Evolutionary conservation across 768 basidiomycete species (phyloP), one percentile per base, ranked within the genome.

Genomic region (Trametopsis cervina): DNA sequence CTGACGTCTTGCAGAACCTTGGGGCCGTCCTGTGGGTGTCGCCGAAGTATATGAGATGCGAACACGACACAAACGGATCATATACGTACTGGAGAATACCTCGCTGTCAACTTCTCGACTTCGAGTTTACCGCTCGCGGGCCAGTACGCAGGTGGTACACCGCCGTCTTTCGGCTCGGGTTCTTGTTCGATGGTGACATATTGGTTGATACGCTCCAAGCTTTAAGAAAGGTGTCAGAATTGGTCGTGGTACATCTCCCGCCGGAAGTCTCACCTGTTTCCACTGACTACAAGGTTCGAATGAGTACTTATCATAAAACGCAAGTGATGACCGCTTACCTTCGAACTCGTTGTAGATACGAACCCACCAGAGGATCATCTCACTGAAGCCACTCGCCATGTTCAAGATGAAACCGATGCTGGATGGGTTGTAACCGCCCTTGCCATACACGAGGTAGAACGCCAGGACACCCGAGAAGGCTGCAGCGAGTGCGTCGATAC

Each of bases 111-210:
- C 39, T 74, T 69, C 53, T 80, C 73, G 4, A 78, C 73, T 3
- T 59, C 52, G 18, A 82, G 63, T 7, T 68, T 61, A 1, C 80
- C 81, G 20, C 73, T 75, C 1, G 78, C 65, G 1, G 81, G 81
- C 81, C 80, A 83, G 45, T 78, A 74, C 0, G 80, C 80, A 4
- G 80, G 78, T 0, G 80, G 80, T 15, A 68, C 58, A 4, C 71
- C 71, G 6, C 62, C 52, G 29, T 62, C 55, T 1, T 63, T 64
- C 2, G 68, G 54, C 42, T 63, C 60, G 0, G 69, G 68, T 58
- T 82, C 80, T 46, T 77, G 75, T 46, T 78, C 78, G 39, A 79
- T 75, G n/a, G 65, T 62, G 33, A 80, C 57, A 55, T 80, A 81
- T 35, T 73, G 73, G 40, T 73, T 65, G 41, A 81, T 69, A 35